phyloP scores from a whole-genome alignment of 116 monocot species.

The Posidonia oceanica region DNA sequence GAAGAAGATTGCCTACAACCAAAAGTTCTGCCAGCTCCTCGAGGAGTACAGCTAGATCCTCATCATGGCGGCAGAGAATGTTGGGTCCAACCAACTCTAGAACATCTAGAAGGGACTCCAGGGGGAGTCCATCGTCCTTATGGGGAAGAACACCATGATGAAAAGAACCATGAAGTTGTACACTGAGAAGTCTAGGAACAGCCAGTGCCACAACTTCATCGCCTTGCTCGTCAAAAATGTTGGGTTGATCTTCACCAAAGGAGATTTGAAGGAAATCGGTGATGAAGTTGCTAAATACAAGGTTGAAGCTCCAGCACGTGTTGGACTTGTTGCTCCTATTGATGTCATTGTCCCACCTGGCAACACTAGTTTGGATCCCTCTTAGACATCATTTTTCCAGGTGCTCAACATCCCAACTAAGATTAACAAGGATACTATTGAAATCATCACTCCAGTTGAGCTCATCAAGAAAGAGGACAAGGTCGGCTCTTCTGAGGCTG shows the following conservation, averaged over 20 bases:
- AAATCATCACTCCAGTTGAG: slow-evolving; percentile 69
- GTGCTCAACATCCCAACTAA: slow-evolving; percentile 66
- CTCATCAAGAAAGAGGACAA: slow-evolving; percentile 63
- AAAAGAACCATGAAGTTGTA: slow-evolving; percentile 43
- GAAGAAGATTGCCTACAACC: slow-evolving; percentile 46
- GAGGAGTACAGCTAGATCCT: slow-evolving; percentile 34
- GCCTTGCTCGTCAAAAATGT: slow-evolving; percentile 39
- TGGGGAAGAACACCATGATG: slow-evolving; percentile 69
- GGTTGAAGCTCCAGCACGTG: slow-evolving; percentile 75
- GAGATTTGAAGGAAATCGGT: slow-evolving; percentile 58
- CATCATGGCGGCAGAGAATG: slow-evolving; percentile 48
- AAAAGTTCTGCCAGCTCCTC: slow-evolving; percentile 39
- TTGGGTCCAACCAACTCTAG: slow-evolving; percentile 36
- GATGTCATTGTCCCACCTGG: slow-evolving; percentile 70
- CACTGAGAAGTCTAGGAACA: slow-evolving; percentile 41
- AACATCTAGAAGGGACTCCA: slow-evolving; percentile 40
- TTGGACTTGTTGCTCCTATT: slow-evolving; percentile 60
- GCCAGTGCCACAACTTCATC: slow-evolving; percentile 27
- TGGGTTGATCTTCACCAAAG: slow-evolving; percentile 50
- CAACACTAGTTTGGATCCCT: slow-evolving; percentile 63
- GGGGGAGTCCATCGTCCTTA: slow-evolving; percentile 47
- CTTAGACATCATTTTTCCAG: slow-evolving; percentile 64
- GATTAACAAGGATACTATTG: slow-evolving; percentile 69
- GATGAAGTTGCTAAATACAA: slow-evolving; percentile 76
- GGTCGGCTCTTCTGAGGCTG: slow-evolving; percentile 68